These are phyloP conservation scores for Coemansia sp. DNA, from an alignment of 371 early-diverging fungal genomes.

Conservation along the genomic window DNA sequence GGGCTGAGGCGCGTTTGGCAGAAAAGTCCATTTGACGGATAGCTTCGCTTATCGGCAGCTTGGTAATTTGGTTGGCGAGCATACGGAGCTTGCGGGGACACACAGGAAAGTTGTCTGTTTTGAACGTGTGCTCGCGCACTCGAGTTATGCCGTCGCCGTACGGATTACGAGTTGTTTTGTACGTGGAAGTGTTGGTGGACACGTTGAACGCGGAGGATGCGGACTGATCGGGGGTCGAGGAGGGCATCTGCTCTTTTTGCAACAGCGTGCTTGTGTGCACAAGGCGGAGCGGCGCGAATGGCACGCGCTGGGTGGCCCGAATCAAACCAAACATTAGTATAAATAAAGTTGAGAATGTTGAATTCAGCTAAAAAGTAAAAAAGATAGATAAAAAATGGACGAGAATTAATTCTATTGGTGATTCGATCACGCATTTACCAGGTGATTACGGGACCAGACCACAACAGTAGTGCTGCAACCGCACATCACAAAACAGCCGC, in stretches of 20 bases:
- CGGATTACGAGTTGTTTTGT: neutral
- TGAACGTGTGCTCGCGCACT: constrained; percentile 60
- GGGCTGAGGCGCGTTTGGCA: constrained; percentile 71
- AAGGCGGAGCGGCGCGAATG: neutral
- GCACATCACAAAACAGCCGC: too few relatives aligned
- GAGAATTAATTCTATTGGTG: neutral
- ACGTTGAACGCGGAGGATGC: neutral
- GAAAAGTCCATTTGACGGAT: constrained; percentile 86
- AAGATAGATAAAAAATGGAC: too few relatives aligned
- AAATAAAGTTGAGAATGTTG: neutral
- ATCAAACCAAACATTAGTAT: neutral
- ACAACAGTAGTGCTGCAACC: too few relatives aligned
- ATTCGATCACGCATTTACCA: neutral
- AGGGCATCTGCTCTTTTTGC: too few relatives aligned
- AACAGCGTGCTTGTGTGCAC: neutral
- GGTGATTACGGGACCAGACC: too few relatives aligned
- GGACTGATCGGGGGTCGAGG: neutral
- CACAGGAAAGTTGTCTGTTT: constrained; percentile 70
- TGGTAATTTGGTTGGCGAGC: constrained; percentile 81
- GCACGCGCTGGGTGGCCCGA: neutral
- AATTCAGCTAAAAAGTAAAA: neutral
- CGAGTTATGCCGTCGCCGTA: constrained; percentile 14
- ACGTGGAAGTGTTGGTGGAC: too few relatives aligned
- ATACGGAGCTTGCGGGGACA: constrained; percentile 81
- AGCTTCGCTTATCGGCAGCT: constrained; percentile 76